A percentile compares a stretch with the other conserved stretches of the same genome.
These are phyloP conservation scores for Fomitopsis pinicola DNA, from an alignment of 1,284 basidiomycete genomes.

Conservation along the genomic window DNA sequence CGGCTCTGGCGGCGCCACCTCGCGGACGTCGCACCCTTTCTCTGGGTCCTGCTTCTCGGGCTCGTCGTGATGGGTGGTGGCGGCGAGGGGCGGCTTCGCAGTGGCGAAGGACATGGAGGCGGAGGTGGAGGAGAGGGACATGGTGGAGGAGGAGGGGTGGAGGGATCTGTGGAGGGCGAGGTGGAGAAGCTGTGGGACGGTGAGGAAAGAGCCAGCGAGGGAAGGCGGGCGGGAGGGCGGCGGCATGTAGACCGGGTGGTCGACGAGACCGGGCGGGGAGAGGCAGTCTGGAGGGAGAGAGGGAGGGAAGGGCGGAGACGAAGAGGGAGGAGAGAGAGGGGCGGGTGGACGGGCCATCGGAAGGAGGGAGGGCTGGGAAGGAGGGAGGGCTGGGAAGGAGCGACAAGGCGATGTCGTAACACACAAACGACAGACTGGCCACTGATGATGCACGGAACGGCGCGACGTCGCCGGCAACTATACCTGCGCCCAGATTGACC, in stretches of 20 bases:
- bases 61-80: background rate
- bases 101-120: background rate
- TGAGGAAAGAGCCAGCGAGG: background rate
- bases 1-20: background rate
- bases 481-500: too few relatives aligned
- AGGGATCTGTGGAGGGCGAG: conserved; percentile 1
- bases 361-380: background rate
- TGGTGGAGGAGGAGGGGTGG: background rate
- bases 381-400: too few relatives aligned
- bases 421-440: background rate
- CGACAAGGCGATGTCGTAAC: too few relatives aligned
- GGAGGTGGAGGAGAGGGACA: background rate
- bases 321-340: background rate
- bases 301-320: background rate
- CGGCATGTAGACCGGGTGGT: background rate
- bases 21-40: background rate
- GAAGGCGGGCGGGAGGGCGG: background rate
- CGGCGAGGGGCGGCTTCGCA: background rate
- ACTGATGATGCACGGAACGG: background rate
- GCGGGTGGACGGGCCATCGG: background rate
- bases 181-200: background rate
- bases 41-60: background rate
- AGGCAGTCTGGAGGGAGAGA: background rate
- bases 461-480: too few relatives aligned
- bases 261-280: background rate